These are phyloP conservation scores for Pichia occidentalis DNA, from an alignment of 805 yeast genomes.

Conservation along the genomic window DNA sequence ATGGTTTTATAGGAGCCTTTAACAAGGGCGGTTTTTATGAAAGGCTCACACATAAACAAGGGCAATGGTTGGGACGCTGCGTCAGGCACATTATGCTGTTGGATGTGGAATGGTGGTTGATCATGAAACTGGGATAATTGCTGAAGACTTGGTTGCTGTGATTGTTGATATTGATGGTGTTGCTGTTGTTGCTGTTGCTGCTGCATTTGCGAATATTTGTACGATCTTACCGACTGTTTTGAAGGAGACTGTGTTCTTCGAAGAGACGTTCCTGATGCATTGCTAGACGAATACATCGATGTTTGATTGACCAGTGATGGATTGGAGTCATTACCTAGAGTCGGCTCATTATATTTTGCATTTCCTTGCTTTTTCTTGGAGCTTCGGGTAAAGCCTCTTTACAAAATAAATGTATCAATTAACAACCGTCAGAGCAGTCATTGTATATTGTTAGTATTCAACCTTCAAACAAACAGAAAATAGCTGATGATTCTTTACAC, in stretches of 20 bases:
- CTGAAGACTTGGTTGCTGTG: constrained; percentile 27
- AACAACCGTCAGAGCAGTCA: too few relatives aligned
- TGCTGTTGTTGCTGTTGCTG: constrained; percentile 22
- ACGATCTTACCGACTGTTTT: constrained; percentile 35
- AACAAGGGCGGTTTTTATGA: constrained; percentile 87
- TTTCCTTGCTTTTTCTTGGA: constrained; percentile 29
- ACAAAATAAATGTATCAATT: too few relatives aligned
- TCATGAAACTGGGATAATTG: constrained; percentile 15
- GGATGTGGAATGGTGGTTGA: constrained; percentile 15
- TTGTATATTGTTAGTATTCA: constrained; percentile 2
- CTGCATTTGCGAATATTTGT: constrained; percentile 11
- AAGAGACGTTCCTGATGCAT: constrained; percentile 42
- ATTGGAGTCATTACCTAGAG: constrained; percentile 15
- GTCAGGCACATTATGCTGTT: constrained; percentile 13
- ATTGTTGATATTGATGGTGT: constrained; percentile 20
- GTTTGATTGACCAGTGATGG: constrained; percentile 13
- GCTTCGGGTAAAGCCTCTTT: constrained; percentile 53
- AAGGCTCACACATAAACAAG: constrained; percentile 84
- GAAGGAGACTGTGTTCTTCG: constrained; percentile 43
- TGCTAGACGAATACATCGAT: constrained; percentile 32
- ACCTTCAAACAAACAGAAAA: not conserved
- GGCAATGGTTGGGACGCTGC: constrained; percentile 34
- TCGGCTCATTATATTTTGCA: constrained; percentile 17
- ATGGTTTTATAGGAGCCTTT: constrained; percentile 96
- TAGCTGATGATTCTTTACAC: too few relatives aligned